Percentiles rank a stretch among this genome's conserved stretches.
These are phyloP conservation scores for Tulasnella sp. DNA, from an alignment of 768 basidiomycete species.

Conservation along the genomic window DNA sequence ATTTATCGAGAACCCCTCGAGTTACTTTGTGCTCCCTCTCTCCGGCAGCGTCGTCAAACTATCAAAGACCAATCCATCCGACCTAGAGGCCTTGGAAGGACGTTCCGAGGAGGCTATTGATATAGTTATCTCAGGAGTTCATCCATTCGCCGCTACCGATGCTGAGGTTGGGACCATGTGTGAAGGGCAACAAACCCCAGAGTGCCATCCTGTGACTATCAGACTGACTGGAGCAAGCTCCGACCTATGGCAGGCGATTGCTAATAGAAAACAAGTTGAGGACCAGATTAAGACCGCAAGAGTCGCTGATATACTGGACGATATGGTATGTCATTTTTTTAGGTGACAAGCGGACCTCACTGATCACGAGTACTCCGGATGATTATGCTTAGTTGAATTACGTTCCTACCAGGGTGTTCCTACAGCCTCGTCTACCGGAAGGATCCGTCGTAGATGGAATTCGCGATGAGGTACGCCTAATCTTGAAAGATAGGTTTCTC, in stretches of 20 bases:
- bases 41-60: slow-evolving; percentile 10
- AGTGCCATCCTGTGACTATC: not conserved
- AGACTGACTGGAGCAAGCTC: not conserved
- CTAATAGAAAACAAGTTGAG: not conserved
- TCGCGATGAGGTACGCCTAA: not conserved
- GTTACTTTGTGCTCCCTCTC: slow-evolving; percentile 14
- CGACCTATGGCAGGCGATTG: not conserved
- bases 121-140: not conserved
- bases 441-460: not conserved
- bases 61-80: not conserved
- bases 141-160: not conserved
- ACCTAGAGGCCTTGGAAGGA: not conserved
- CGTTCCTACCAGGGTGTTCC: not conserved
- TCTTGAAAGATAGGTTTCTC: not conserved
- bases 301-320: not conserved
- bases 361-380: not conserved
- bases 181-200: not conserved
- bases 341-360: not conserved
- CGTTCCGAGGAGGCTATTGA: not conserved
- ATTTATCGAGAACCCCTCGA: slow-evolving; percentile 15
- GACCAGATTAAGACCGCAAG: not conserved
- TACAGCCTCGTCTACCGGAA: slow-evolving; percentile 5
- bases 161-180: not conserved
- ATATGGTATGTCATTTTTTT: not conserved
- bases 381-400: not conserved